Percentiles rank a stretch among this genome's conserved stretches.
Conservation (phyloP, 2,329 filamentous ascomycete species). For the Tolypocladium guangdongense region DNA sequence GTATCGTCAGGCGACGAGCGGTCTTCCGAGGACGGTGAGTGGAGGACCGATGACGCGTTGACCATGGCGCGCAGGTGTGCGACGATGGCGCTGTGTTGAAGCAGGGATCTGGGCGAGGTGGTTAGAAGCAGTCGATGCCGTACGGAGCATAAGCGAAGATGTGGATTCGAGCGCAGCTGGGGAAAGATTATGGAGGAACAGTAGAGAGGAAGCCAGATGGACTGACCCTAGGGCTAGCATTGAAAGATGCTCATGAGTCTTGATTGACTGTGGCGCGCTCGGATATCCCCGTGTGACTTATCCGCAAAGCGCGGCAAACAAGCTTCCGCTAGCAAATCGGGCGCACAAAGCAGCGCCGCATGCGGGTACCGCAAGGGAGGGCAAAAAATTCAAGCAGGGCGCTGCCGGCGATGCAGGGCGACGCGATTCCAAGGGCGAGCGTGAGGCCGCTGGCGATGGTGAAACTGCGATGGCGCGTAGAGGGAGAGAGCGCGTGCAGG, state of each 20-base stretch:
- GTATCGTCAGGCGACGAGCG: constrained; percentile 7
- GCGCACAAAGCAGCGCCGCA: background rate
- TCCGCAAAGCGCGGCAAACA: background rate
- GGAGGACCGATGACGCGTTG: constrained; percentile 10
- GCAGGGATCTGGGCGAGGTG: constrained; percentile 6
- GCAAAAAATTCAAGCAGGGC: background rate
- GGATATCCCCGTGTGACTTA: background rate
- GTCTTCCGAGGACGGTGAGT: background rate
- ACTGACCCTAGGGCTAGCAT: constrained; percentile 20
- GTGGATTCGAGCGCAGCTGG: background rate
- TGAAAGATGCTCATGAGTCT: background rate
- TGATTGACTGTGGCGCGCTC: background rate
- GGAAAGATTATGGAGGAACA: background rate
- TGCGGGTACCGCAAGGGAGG: background rate
- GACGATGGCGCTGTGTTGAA: constrained; percentile 15
- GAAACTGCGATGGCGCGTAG: background rate
- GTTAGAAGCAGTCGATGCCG: background rate
- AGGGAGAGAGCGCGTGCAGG: background rate
- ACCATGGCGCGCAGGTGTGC: constrained; percentile 18
- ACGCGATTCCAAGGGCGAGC: background rate
- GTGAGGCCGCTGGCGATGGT: constrained; percentile 1
- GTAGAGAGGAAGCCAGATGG: background rate
- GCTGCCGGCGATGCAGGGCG: background rate
- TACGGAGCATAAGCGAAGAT: background rate
- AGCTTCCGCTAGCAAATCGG: background rate